Conservation (phyloP, 1,284 basidiomycete genomes). For the Sporisorium sorghi region DNA sequence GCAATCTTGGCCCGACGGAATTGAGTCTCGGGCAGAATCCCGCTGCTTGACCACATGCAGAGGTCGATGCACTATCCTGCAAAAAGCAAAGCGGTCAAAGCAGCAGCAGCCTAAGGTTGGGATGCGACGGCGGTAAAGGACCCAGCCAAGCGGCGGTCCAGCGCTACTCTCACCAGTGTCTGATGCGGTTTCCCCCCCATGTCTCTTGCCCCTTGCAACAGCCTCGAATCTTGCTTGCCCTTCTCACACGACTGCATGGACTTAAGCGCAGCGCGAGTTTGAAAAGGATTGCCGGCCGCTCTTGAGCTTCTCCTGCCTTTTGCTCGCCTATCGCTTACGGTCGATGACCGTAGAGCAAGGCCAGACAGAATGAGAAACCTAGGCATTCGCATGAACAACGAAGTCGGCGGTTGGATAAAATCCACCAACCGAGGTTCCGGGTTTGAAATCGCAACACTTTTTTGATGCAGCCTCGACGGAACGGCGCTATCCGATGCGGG, state of each 20-base stretch:
- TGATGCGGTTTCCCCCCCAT: too few species aligned
- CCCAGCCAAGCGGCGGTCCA: too few species aligned
- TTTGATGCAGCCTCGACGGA: background rate
- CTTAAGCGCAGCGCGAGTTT: too few species aligned
- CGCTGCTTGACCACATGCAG: background rate
- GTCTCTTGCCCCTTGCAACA: too few species aligned
- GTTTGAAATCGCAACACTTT: constrained; percentile 9
- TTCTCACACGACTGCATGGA: too few species aligned
- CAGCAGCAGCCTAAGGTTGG: background rate
- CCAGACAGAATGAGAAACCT: background rate
- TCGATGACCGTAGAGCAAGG: background rate
- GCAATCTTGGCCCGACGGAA: too few species aligned
- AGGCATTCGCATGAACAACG: constrained; percentile 1
- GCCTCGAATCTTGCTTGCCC: too few species aligned
- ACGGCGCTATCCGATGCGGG: constrained; percentile 7
- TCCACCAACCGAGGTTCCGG: constrained; percentile 27
- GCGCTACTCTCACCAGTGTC: too few species aligned
- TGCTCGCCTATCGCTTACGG: too few species aligned
- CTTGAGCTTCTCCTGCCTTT: too few species aligned
- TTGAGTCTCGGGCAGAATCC: background rate
- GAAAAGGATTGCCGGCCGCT: too few species aligned
- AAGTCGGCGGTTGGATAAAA: constrained; percentile 25
- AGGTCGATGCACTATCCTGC: background rate
- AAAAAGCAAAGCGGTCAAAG: background rate
- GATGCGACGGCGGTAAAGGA: too few species aligned